phyloP scores from a whole-genome alignment of 2,329 filamentous ascomycete species.

The Hawksworthiomyces lignivorus region DNA sequence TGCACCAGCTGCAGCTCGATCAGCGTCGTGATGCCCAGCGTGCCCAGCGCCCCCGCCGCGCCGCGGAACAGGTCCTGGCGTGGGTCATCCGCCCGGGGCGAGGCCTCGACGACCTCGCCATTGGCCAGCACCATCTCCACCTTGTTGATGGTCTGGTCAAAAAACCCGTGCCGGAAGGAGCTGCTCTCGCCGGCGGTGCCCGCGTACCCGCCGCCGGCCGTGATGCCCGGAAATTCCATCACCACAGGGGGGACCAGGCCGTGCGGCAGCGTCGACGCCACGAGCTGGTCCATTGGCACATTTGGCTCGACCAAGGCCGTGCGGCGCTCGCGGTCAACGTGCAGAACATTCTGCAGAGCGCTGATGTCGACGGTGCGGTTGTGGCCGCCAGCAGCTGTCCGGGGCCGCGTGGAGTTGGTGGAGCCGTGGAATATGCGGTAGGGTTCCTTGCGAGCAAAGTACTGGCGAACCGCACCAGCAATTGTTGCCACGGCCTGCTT shows the following conservation, averaged over 20 bases:
- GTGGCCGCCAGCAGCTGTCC: slow-evolving; percentile 22
- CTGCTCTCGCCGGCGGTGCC: slow-evolving; percentile 65
- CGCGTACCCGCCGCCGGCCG: slow-evolving; percentile 62
- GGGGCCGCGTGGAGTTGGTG: slow-evolving; percentile 63
- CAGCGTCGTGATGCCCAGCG: slow-evolving; percentile 59
- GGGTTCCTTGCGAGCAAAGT: slow-evolving; percentile 42
- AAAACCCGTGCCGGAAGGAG: slow-evolving; percentile 64
- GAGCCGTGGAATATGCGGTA: slow-evolving; percentile 73
- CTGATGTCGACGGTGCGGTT: slow-evolving; percentile 49
- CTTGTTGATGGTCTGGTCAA: slow-evolving; percentile 54
- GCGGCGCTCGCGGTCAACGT: slow-evolving; percentile 45
- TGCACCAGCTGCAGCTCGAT: slow-evolving; percentile 56
- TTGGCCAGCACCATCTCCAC: slow-evolving; percentile 65
- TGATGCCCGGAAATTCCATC: slow-evolving; percentile 72
- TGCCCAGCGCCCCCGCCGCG: slow-evolving; percentile 60
- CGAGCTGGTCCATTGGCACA: slow-evolving; percentile 65
- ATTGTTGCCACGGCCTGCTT: slow-evolving; percentile 39
- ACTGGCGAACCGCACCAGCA: slow-evolving; percentile 37
- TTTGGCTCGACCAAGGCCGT: slow-evolving; percentile 68
- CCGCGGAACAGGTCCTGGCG: slow-evolving; percentile 54
- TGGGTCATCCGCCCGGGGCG: slow-evolving; percentile 21
- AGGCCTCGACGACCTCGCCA: slow-evolving; percentile 51
- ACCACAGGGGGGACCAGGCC: slow-evolving; percentile 63
- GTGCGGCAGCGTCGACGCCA: slow-evolving; percentile 56
- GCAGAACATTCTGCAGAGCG: slow-evolving; percentile 53